Evolutionary conservation across 179 eudicot genomes (phyloP).

Genomic region (Silene noctiflora): DNA sequence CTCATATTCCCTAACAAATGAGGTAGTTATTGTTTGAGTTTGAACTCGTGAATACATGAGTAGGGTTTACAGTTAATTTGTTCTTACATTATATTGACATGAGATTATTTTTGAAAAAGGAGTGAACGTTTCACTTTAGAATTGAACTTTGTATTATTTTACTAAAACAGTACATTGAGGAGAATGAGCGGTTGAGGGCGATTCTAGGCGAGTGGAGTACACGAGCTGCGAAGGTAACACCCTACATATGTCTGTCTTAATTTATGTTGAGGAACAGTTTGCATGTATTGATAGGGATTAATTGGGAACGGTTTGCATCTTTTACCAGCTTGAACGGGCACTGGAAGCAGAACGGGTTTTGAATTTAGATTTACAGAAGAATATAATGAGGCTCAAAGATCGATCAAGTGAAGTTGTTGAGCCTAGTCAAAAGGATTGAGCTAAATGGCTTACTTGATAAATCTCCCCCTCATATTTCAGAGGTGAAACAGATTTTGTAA

Average conservation of each 20-base stretch:
- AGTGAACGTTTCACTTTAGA: background rate
- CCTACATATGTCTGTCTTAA: background rate
- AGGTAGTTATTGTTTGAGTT: too few relatives aligned
- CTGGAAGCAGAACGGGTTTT: slow-evolving; percentile 73
- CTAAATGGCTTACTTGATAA: background rate
- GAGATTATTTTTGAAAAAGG: background rate
- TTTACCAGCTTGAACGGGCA: slow-evolving; percentile 78
- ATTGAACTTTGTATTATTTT: background rate
- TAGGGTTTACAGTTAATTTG: too few relatives aligned
- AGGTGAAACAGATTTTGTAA: background rate
- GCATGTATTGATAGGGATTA: background rate
- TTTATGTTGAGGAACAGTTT: background rate
- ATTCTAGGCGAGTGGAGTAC: slow-evolving; percentile 93
- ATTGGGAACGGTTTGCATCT: too few relatives aligned
- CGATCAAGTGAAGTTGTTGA: slow-evolving; percentile 30
- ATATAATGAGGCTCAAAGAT: slow-evolving; percentile 36
- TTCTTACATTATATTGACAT: too few relatives aligned
- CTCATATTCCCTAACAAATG: too few relatives aligned
- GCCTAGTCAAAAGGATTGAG: slow-evolving; percentile 25
- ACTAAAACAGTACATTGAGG: slow-evolving; percentile 74
- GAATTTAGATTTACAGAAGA: slow-evolving; percentile 77
- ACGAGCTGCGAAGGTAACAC: slow-evolving; percentile 86
- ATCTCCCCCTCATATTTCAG: slow-evolving; percentile 5
- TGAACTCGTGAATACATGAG: too few relatives aligned
- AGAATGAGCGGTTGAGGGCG: slow-evolving; percentile 92